A percentile compares a stretch with the other conserved stretches of the same genome.
Conservation (phyloP, 2,329 filamentous ascomycete genomes). For the Calycina marina region DNA sequence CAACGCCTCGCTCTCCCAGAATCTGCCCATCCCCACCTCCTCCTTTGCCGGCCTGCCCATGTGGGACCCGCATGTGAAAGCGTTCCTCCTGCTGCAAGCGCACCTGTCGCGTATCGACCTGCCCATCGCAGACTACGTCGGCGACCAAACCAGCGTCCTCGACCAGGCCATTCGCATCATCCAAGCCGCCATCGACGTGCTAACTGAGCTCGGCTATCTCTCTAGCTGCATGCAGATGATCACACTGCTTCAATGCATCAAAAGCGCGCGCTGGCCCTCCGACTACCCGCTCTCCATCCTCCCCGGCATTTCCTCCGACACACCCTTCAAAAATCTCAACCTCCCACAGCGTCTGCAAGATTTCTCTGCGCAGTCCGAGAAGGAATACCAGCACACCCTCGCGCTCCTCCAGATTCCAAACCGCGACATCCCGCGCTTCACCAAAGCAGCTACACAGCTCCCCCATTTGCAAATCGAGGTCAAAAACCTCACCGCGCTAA, state of each 20-base stretch:
- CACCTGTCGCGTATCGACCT: constrained; percentile 88
- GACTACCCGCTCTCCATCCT: constrained; percentile 69
- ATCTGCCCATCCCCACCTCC: constrained; percentile 45
- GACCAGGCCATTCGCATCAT: constrained; percentile 96
- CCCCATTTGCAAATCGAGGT: constrained; percentile 54
- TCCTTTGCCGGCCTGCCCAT: constrained; percentile 55
- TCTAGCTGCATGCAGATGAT: constrained; percentile 73
- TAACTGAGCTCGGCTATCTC: constrained; percentile 76
- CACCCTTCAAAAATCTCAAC: constrained; percentile 14
- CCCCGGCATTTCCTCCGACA: constrained; percentile 45
- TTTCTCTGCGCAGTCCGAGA: constrained; percentile 16
- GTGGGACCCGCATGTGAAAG: constrained; percentile 98
- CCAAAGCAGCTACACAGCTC: constrained; percentile 47
- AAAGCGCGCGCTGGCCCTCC: constrained; percentile 79
- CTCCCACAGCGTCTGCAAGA: constrained; percentile 22
- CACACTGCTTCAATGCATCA: constrained; percentile 76
- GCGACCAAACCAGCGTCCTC: constrained; percentile 77
- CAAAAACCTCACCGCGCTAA: constrained; percentile 43
- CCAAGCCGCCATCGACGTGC: constrained; percentile 84
- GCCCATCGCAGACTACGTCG: constrained; percentile 93
- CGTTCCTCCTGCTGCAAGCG: constrained; percentile 84
- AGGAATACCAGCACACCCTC: constrained; percentile 28
- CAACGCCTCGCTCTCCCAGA: constrained; percentile 76
- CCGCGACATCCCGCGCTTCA: constrained; percentile 22
- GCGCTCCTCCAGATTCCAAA: constrained; percentile 35